Evolutionary conservation across 495 filamentous ascomycete genomes (phyloP).

Genomic region (Penicillium robsamsonii): DNA sequence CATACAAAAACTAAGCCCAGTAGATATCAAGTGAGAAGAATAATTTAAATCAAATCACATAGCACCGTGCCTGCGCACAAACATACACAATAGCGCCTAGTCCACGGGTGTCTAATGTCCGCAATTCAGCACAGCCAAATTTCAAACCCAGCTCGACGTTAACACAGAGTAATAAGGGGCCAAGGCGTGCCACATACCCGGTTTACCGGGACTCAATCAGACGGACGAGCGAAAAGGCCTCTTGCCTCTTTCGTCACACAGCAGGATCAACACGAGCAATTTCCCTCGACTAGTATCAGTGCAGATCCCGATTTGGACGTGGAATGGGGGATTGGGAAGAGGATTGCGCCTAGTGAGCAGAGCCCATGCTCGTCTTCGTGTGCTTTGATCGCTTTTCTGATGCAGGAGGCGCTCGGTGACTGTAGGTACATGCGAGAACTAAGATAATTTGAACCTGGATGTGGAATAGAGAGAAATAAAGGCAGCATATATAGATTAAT

Average conservation of each 20-base stretch:
- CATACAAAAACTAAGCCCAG: too few relatives aligned
- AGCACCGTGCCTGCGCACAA: slow-evolving; percentile 1
- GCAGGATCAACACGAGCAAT: slow-evolving; percentile 11
- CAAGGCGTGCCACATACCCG: slow-evolving; percentile 14
- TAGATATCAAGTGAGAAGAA: background rate
- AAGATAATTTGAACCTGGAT: background rate
- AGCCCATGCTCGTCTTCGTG: slow-evolving; percentile 2
- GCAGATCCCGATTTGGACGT: slow-evolving; percentile 7
- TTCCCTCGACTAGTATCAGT: slow-evolving; percentile 3
- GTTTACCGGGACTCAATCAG: slow-evolving; percentile 2
- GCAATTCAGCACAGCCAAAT: background rate
- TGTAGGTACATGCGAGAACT: slow-evolving; percentile 1
- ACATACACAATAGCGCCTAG: background rate
- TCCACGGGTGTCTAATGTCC: background rate
- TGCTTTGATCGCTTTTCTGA: slow-evolving; percentile 14
- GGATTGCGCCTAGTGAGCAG: background rate
- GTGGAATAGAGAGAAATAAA: background rate
- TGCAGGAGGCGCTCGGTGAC: slow-evolving; percentile 14
- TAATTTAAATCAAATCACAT: background rate
- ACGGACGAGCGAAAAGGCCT: background rate
- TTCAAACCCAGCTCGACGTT: slow-evolving; percentile 17
- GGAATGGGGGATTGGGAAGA: background rate
- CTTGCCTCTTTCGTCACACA: slow-evolving; percentile 22
- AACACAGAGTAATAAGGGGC: slow-evolving; percentile 23
- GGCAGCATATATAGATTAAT: background rate